Conservation (phyloP, 2,329 filamentous ascomycete genomes). For the Cordyceps farinosa region DNA sequence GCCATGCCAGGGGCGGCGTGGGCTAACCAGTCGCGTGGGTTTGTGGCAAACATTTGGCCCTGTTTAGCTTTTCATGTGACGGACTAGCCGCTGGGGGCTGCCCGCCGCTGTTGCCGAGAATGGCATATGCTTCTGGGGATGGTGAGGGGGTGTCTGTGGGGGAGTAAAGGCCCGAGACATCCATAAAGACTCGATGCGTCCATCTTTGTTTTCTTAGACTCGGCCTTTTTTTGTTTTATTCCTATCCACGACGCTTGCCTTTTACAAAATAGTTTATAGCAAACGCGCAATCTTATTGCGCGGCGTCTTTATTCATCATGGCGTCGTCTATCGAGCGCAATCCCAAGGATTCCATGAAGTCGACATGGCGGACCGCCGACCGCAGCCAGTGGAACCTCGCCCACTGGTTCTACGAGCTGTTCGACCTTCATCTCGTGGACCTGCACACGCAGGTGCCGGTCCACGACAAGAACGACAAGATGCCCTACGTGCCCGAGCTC, state of each 20-base stretch:
- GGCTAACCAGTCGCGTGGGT: neutral
- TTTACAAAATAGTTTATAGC: neutral
- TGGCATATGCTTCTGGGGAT: neutral
- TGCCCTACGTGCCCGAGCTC: conserved; percentile 35
- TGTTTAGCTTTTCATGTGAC: conserved; percentile 13
- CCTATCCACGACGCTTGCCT: neutral
- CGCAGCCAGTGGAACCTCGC: conserved; percentile 26
- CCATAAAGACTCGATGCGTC: neutral
- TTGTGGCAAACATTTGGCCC: too few species aligned
- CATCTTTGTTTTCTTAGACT: neutral
- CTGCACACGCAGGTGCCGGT: conserved; percentile 33
- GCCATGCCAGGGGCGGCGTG: neutral
- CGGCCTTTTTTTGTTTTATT: neutral
- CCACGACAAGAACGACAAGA: conserved; percentile 35
- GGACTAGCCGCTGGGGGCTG: neutral
- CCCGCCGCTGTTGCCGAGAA: neutral
- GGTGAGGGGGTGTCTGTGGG: neutral
- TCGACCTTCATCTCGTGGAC: conserved; percentile 26
- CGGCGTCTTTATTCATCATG: conserved; percentile 1
- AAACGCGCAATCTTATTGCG: neutral
- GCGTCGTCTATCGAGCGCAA: conserved; percentile 10
- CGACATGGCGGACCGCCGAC: conserved; percentile 31
- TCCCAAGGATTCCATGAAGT: conserved; percentile 34
- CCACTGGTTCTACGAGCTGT: conserved; percentile 31
- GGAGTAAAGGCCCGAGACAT: neutral